Base-by-base conservation (phyloP, 2,329 filamentous ascomycete genomes). In the Cordyceps tenuipes region DNA sequence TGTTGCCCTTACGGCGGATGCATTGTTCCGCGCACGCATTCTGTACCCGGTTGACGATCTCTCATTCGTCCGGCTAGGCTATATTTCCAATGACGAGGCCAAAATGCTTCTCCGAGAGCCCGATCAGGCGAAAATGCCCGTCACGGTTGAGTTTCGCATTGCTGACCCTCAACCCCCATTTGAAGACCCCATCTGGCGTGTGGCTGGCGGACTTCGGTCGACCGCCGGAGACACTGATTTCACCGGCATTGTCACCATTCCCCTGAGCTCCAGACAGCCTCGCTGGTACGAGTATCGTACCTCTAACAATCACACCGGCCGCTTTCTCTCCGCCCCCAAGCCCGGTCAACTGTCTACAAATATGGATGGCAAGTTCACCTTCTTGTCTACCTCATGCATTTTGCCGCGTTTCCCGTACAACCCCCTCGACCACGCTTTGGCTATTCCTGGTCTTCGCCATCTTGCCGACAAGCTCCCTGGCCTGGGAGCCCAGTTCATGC, bases 331-430 rank as follows among this genome's bases (percentile, higher is more conserved):
- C 0, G 87, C 91, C 1, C 90, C 93, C 1, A 82, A 79, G 41
- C 76, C 85, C 0, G 91, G 91, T 12, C 78, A 82, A 1, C 79
- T 82, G 63, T 82, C 85, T 0, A 75, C 79, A 17, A 78, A 81
- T 5, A 80, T 81, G 48, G 80, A 85, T 54, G 87, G 86, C 46
- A 86, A 85, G 61, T 93, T 96, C 67, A 96, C 90, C 0, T 99
- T 99, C 70, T 75, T 97, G 8, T 91, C 92, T 3, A 94, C 91
- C 0, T 96, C 91, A 47, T 99, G 94, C 73, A 91, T 97, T 68
- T 90, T 97, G 67, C 88, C 89, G 12, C 88, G 91, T 19, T 91
- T 97, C 60, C 94, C 94, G 0, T 99, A 99, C 73, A 89, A 82
- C 48, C 89, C 90, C 0, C 73, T 91, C n/a, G 83, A 90, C 44